A percentile compares a stretch with the other conserved stretches of the same genome.
Evolutionary conservation across 192 early-diverging fungal species (phyloP).

Genomic region (Neocallimastix lanati): DNA sequence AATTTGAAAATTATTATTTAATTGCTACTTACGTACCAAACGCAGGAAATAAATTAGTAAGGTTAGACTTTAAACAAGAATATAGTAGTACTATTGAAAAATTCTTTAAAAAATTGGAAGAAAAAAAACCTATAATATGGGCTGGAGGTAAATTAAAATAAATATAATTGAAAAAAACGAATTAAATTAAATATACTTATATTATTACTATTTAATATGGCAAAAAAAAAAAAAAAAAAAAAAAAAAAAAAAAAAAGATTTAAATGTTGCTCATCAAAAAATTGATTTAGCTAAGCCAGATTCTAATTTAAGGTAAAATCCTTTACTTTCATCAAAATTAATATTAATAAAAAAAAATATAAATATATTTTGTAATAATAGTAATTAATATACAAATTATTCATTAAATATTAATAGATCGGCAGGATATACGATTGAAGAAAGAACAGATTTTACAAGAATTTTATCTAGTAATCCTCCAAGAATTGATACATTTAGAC

Average conservation of each 20-base stretch:
- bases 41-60: conserved; percentile 49
- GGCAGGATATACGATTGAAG: conserved; percentile 67
- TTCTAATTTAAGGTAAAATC: conserved; percentile 52
- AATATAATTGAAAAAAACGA: no score
- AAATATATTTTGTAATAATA: no score
- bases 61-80: conserved; percentile 39
- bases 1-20: conserved; percentile 45
- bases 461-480: conserved; percentile 11
- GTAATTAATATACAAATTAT: not conserved
- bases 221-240: no score
- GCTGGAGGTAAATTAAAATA: conserved; percentile 26
- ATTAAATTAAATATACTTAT: no score
- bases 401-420: conserved; percentile 14
- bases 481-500: conserved; percentile 53
- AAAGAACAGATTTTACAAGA: conserved; percentile 20
- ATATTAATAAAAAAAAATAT: no score
- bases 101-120: conserved; percentile 45
- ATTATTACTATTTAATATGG: no score
- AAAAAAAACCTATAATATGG: conserved; percentile 57
- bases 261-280: conserved; percentile 68
- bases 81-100: conserved; percentile 46
- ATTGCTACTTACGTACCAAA: conserved; percentile 66
- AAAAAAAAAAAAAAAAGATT: conserved; percentile 17
- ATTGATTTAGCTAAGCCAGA: conserved; percentile 56
- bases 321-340: no score